Percentiles rank a stretch among this genome's conserved stretches.
Evolutionary conservation across 2,329 filamentous ascomycete genomes (phyloP).

Genomic region (Aspergillus arachidicola): DNA sequence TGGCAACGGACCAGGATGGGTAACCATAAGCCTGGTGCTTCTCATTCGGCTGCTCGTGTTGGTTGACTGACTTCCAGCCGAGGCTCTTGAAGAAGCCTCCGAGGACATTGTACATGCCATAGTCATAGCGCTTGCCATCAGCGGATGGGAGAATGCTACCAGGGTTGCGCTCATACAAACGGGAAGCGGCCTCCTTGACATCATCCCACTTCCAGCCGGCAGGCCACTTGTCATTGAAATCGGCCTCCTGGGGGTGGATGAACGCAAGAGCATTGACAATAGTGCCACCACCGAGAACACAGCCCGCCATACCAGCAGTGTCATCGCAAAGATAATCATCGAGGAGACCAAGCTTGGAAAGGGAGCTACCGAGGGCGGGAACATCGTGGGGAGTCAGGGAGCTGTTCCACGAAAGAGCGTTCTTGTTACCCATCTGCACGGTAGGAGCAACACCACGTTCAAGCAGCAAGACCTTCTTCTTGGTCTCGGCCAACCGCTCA

Average conservation of each 20-base stretch:
- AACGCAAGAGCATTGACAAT: constrained; percentile 23
- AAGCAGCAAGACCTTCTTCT: constrained; percentile 24
- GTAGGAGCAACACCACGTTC: constrained; percentile 22
- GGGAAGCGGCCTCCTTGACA: constrained; percentile 60
- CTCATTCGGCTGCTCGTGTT: constrained; percentile 60
- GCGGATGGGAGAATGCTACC: constrained; percentile 67
- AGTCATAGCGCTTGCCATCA: constrained; percentile 69
- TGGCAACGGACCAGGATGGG: constrained; percentile 67
- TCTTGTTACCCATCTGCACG: constrained; percentile 16
- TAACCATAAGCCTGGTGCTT: constrained; percentile 69
- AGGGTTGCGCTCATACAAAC: constrained; percentile 70
- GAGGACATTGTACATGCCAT: constrained; percentile 66
- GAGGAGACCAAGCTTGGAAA: constrained; percentile 15
- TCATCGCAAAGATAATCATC: constrained; percentile 24
- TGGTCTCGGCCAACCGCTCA: constrained; percentile 20
- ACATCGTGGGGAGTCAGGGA: constrained; percentile 21
- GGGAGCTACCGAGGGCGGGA: constrained; percentile 19
- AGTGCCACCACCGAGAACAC: constrained; percentile 23
- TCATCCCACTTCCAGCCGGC: constrained; percentile 69
- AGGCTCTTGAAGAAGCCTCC: constrained; percentile 59
- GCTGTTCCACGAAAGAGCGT: constrained; percentile 23
- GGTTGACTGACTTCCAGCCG: constrained; percentile 66
- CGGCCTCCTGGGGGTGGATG: constrained; percentile 53
- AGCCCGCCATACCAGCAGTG: constrained; percentile 22
- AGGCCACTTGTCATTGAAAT: constrained; percentile 75